phyloP scores from a whole-genome alignment of 805 yeast genomes.

The Nakazawaea sp. region DNA sequence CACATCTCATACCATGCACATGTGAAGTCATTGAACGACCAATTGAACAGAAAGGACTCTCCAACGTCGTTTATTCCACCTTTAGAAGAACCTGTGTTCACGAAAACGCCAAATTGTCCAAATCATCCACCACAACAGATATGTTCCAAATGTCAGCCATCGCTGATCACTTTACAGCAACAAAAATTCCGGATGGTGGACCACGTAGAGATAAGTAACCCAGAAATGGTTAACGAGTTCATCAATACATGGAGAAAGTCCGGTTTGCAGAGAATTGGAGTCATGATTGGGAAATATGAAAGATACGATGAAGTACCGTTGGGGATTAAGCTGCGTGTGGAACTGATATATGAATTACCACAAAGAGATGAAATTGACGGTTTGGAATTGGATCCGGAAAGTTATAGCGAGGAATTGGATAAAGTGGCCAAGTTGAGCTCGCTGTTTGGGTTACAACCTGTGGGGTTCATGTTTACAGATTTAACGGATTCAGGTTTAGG shows the following conservation, averaged over 20 bases:
- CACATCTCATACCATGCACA: constrained; percentile 86
- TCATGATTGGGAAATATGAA: constrained; percentile 77
- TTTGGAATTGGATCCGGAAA: constrained; percentile 34
- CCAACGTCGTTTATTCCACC: constrained; percentile 76
- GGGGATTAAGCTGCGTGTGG: constrained; percentile 91
- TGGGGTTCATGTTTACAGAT: constrained; percentile 89
- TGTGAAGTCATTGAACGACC: constrained; percentile 63
- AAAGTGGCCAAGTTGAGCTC: constrained; percentile 48
- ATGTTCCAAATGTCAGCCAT: constrained; percentile 95
- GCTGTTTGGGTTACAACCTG: constrained; percentile 54
- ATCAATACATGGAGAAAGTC: constrained; percentile 89
- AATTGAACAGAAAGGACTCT: constrained; percentile 51
- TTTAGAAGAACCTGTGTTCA: constrained; percentile 61
- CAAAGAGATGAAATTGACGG: constrained; percentile 88
- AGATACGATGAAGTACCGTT: constrained; percentile 78
- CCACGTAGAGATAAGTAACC: constrained; percentile 84
- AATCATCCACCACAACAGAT: constrained; percentile 92
- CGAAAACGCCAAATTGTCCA: constrained; percentile 58
- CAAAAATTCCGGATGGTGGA: constrained; percentile 95
- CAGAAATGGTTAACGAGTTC: constrained; percentile 69
- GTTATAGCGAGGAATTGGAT: constrained; percentile 41
- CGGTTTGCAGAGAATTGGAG: constrained; percentile 83
- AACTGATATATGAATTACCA: constrained; percentile 90
- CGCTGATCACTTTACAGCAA: constrained; percentile 86
- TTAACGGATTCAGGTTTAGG: constrained; percentile 80